A percentile compares a stretch with the other conserved stretches of the same genome.
phyloP scores from a whole-genome alignment of 805 yeast species.

The Huiozyma sinensis region DNA sequence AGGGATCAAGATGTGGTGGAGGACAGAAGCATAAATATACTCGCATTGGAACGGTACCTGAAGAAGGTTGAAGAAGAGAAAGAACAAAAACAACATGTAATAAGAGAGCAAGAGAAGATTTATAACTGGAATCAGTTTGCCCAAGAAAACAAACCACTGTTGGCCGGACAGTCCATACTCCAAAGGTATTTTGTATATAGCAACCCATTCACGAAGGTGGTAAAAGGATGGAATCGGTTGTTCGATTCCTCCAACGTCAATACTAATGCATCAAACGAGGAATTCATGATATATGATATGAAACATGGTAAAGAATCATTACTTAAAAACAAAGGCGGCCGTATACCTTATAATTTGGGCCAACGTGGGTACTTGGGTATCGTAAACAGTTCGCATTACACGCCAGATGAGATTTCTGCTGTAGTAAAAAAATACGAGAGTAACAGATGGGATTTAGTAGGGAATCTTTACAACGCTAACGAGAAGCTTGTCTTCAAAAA shows the following conservation, averaged over 20 bases:
- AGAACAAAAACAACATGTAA: neutral
- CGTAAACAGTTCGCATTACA: slow-evolving; percentile 13
- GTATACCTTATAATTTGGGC: slow-evolving; percentile 13
- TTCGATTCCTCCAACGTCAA: too few species aligned
- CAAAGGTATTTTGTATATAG: too few species aligned
- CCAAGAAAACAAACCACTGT: too few species aligned
- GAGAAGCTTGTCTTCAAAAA: slow-evolving; percentile 16
- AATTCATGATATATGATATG: slow-evolving; percentile 10
- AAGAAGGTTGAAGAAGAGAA: neutral
- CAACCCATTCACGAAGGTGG: too few species aligned
- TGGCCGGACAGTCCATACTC: too few species aligned
- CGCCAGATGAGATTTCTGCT: slow-evolving; percentile 19
- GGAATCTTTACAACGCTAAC: slow-evolving; percentile 14
- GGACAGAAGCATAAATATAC: neutral
- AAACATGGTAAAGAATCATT: slow-evolving; percentile 3
- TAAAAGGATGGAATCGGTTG: too few species aligned
- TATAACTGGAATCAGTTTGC: slow-evolving; percentile 17
- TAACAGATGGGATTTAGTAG: slow-evolving; percentile 21
- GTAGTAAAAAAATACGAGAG: slow-evolving; percentile 13
- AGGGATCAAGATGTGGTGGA: neutral
- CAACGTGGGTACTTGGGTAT: slow-evolving; percentile 12
- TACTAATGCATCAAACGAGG: neutral
- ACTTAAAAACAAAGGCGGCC: slow-evolving; percentile 1
- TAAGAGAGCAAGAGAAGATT: slow-evolving; percentile 10
- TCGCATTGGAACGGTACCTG: neutral